Percentiles rank a stretch among this genome's conserved stretches.
These are phyloP conservation scores for Ceratocystis cacaofunesta DNA, from an alignment of 2,329 filamentous ascomycete species.

Conservation along the genomic window DNA sequence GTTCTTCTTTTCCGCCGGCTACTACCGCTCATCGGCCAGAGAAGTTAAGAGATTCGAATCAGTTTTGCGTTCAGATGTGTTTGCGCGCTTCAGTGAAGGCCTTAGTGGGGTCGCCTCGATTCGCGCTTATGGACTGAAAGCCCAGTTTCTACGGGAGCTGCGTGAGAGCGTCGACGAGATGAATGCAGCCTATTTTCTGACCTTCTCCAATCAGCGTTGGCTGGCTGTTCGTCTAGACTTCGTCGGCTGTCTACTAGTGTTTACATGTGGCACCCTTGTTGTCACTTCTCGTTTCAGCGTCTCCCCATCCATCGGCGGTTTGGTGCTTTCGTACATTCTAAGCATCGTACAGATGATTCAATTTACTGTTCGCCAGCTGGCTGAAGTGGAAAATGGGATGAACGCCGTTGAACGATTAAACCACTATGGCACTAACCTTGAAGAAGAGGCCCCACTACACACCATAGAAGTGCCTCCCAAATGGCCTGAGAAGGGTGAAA, in stretches of 20 bases:
- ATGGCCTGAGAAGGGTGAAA: constrained; percentile 82
- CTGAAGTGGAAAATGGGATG: constrained; percentile 96
- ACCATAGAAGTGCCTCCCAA: constrained; percentile 53
- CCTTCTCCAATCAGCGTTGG: constrained; percentile 92
- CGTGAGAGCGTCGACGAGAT: constrained; percentile 69
- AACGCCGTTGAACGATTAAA: constrained; percentile 85
- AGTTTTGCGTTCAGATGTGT: constrained; percentile 72
- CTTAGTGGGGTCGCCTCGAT: constrained; percentile 74
- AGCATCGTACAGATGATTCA: constrained; percentile 91
- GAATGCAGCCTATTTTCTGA: constrained; percentile 88
- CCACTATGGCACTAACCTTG: constrained; percentile 75
- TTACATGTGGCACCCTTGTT: constrained; percentile 76
- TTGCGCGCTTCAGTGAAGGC: constrained; percentile 82
- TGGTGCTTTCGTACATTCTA: constrained; percentile 87
- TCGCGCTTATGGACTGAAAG: constrained; percentile 70
- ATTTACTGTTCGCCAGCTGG: constrained; percentile 83
- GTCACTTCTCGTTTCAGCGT: constrained; percentile 82
- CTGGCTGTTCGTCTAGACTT: constrained; percentile 70
- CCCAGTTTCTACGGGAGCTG: constrained; percentile 57
- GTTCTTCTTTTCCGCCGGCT: constrained; percentile 69
- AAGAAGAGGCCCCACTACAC: constrained; percentile 77
- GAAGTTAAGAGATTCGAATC: constrained; percentile 93
- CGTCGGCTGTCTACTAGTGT: constrained; percentile 72
- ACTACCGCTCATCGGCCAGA: constrained; percentile 80
- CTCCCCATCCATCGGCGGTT: constrained; percentile 66